A percentile compares a stretch with the other conserved stretches of the same genome.
Evolutionary conservation across 1,284 basidiomycete species (phyloP).

Genomic region (Acaromyces ingoldii): DNA sequence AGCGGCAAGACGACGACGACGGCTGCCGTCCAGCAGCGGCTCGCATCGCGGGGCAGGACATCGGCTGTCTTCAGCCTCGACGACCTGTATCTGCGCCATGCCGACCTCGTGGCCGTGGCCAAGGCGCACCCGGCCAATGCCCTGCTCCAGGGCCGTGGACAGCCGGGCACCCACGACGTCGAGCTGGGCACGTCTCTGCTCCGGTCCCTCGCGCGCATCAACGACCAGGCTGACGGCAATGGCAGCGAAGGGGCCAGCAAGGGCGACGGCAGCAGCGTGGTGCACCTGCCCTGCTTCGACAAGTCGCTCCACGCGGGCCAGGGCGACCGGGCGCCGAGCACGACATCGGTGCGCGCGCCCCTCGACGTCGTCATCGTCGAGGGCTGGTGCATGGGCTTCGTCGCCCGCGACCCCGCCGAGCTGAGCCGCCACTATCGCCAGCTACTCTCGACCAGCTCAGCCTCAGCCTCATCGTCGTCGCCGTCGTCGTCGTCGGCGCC

Average conservation of each 20-base stretch:
- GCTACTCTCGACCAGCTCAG: no score
- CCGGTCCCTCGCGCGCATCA: constrained; percentile 57
- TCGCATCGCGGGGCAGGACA: constrained; percentile 55
- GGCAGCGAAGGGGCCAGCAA: no score
- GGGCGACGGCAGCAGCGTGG: constrained; percentile 16
- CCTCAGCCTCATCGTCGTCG: no score
- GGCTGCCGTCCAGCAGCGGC: constrained; percentile 52
- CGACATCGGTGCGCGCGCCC: constrained; percentile 57
- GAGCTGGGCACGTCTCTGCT: constrained; percentile 61
- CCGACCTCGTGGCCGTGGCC: constrained; percentile 60
- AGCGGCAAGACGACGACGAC: constrained; percentile 24
- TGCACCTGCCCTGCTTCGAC: constrained; percentile 76
- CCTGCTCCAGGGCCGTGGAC: constrained; percentile 71
- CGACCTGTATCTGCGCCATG: constrained; percentile 71
- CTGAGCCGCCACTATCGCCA: constrained; percentile 55
- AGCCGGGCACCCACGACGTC: constrained; percentile 81
- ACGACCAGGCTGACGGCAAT: no score
- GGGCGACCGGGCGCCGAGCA: constrained; percentile 67
- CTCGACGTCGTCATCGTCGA: constrained; percentile 71
- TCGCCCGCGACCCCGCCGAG: constrained; percentile 22
- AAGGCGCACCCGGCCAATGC: constrained; percentile 59
- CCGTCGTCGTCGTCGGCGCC: constrained; percentile 48
- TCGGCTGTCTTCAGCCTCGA: constrained; percentile 73
- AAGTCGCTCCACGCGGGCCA: constrained; percentile 73
- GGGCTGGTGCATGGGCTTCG: constrained; percentile 57